phyloP scores from a whole-genome alignment of 768 basidiomycete species.

The Pholiota molesta region DNA sequence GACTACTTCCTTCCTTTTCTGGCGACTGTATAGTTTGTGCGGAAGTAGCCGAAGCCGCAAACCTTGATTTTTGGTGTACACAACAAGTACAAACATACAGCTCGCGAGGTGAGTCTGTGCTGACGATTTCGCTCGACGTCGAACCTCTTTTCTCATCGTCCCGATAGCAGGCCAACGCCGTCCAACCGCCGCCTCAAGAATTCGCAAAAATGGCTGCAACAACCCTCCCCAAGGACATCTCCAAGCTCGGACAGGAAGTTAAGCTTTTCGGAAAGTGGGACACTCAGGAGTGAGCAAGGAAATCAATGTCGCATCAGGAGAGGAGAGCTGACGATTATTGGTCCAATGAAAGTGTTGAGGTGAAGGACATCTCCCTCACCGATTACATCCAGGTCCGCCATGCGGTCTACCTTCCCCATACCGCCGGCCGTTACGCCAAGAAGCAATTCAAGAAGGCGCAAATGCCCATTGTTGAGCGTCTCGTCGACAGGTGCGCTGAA shows the following conservation, averaged over 20 bases:
- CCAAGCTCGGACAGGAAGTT: constrained; percentile 81
- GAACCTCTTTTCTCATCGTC: constrained; percentile 27
- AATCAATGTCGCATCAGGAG: constrained; percentile 20
- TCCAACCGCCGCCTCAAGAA: constrained; percentile 40
- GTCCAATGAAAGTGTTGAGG: constrained; percentile 73
- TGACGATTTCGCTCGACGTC: constrained; percentile 33
- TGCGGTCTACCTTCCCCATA: constrained; percentile 97
- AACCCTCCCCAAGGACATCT: constrained; percentile 83
- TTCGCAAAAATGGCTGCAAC: constrained; percentile 63
- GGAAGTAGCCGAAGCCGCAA: constrained; percentile 41
- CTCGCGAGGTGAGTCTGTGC: constrained; percentile 35
- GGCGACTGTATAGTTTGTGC: constrained; percentile 47
- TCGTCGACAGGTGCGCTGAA: constrained; percentile 85
- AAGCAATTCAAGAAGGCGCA: constrained; percentile 99
- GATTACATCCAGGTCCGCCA: constrained; percentile 99
- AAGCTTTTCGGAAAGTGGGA: constrained; percentile 99
- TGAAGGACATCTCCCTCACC: constrained; percentile 98
- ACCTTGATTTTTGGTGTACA: constrained; percentile 44
- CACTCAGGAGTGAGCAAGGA: constrained; percentile 80
- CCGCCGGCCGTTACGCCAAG: constrained; percentile 98
- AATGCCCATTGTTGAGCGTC: constrained; percentile 99
- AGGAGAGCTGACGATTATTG: constrained; percentile 17
- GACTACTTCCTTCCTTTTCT: constrained; percentile 17
- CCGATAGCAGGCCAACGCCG: constrained; percentile 27
- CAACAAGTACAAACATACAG: constrained; percentile 53